These are phyloP conservation scores for Oryza brachyantha DNA, from an alignment of 176 grass and related monocot species.

Conservation along the genomic window DNA sequence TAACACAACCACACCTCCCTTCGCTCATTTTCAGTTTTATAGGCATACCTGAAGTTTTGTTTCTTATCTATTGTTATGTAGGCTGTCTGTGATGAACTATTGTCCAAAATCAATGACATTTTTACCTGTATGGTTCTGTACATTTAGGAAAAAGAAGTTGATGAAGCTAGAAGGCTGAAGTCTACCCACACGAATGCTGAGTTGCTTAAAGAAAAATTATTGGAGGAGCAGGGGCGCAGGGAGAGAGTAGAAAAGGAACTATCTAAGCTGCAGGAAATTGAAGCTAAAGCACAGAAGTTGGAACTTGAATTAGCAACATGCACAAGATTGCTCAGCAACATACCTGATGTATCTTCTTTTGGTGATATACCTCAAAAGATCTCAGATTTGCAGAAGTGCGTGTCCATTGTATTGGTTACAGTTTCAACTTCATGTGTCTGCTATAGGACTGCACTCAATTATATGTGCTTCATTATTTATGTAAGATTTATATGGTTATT, in stretches of 20 bases:
- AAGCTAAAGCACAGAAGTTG: slow-evolving; percentile 65
- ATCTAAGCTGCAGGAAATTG: slow-evolving; percentile 67
- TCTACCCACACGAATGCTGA: slow-evolving; percentile 79
- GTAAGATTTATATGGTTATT: slow-evolving; percentile 18
- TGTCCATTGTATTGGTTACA: slow-evolving; percentile 27
- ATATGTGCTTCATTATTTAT: not conserved
- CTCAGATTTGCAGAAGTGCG: slow-evolving; percentile 66
- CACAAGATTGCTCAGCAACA: slow-evolving; percentile 68
- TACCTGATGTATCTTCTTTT: slow-evolving; percentile 81
- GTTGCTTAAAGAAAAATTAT: slow-evolving; percentile 87
- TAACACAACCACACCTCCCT: too few relatives aligned
- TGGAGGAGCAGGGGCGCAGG: slow-evolving; percentile 73
- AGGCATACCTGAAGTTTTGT: slow-evolving; percentile 1
- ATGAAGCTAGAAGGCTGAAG: slow-evolving; percentile 82
- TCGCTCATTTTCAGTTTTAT: not conserved
- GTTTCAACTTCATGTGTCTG: not conserved
- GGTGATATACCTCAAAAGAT: slow-evolving; percentile 84
- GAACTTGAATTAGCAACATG: slow-evolving; percentile 81
- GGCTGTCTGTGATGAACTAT: not conserved
- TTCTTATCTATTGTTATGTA: not conserved
- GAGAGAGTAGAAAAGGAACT: slow-evolving; percentile 75
- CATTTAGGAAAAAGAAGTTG: slow-evolving; percentile 79
- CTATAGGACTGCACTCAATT: slow-evolving; percentile 1
- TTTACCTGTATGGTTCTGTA: slow-evolving; percentile 29
- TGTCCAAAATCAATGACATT: slow-evolving; percentile 5